Conservation (phyloP, 1,284 basidiomycete species). For the Cerrena zonata region DNA sequence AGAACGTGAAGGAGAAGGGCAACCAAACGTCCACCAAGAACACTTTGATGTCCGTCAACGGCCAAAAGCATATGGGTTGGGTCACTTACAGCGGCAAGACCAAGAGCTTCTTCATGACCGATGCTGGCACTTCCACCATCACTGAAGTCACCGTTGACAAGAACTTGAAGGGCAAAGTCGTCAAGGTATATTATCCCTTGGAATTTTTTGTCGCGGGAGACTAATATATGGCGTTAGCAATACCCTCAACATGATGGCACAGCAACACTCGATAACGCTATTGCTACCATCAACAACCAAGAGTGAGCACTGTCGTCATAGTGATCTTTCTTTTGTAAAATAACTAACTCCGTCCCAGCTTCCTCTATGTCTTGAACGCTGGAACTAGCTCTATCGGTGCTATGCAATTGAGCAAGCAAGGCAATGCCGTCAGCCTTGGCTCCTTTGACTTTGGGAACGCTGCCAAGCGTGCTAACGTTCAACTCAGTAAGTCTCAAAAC, state of each 20-base stretch:
- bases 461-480: conserved; percentile 32
- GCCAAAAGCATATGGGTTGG: conserved; percentile 47
- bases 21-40: conserved; percentile 15
- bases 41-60: conserved; percentile 33
- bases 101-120: conserved; percentile 45
- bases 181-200: conserved; percentile 28
- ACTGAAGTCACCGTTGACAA: conserved; percentile 44
- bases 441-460: conserved; percentile 36
- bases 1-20: conserved; percentile 4
- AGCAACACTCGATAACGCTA: conserved; percentile 43
- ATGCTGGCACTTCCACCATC: conserved; percentile 38
- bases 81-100: conserved; percentile 40
- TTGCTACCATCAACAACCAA: conserved; percentile 37
- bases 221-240: conserved; percentile 32
- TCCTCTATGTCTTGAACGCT: conserved; percentile 40
- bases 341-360: too few relatives aligned
- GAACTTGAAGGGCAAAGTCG: conserved; percentile 38
- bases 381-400: conserved; percentile 38
- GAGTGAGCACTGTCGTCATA: conserved; percentile 31
- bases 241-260: conserved; percentile 34
- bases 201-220: neutral
- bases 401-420: conserved; percentile 35
- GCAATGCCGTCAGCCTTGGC: conserved; percentile 34
- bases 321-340: neutral
- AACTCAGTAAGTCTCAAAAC: conserved; percentile 28